Base-by-base conservation (phyloP, 2,329 filamentous ascomycete genomes). In the Microsporum canis region DNA sequence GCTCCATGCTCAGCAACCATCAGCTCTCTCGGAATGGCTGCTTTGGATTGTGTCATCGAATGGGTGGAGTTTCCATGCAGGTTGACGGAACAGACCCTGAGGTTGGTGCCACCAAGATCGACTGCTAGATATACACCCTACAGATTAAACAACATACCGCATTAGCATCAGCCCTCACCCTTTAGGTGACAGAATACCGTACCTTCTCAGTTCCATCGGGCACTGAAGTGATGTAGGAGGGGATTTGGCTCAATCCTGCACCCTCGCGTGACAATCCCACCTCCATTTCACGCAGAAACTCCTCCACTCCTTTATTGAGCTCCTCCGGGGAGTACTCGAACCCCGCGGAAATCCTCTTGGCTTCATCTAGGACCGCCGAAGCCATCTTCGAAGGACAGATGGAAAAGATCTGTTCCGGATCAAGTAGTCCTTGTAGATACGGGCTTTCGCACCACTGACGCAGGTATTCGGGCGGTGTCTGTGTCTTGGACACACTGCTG, bases 181-280 rank as follows among this genome's bases (percentile, higher is more conserved):
- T 6, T 8, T 3, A 47, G 17, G 8, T 5, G 43, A 47, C 23
- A 43, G 36, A 33, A 57, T 39, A 57, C 34, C 68, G 68, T 77
- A 92, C 91, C 86, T 96, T 95, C 78, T 99, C 94, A 2, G 91
- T 96, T 68, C 94, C 94, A 82, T 97, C 94, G 71, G 94, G 94
- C 33, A 97, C 91, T 39, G 85, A 87, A 0, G 94, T 97, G 66
- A 99, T 92, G 75, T 96, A 99, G 47, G 91, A 96, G 5, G 94
- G 94, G 70, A 99, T 97, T 78, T 97, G 94, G 77, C 88, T 92
- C 78, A 99, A 77, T 69, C 86, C 85, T 63, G 83, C 78, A 33
- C 94, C 94, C 68, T 91, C 85, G 69, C 86, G 85, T 63, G 84
- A 77, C 66, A 97, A 78, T 33, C 94, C 94, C 79, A 95, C 88